A percentile compares a stretch with the other conserved stretches of the same genome.
Conservation (phyloP, 805 yeast genomes). For the Yarrowia bubula region DNA sequence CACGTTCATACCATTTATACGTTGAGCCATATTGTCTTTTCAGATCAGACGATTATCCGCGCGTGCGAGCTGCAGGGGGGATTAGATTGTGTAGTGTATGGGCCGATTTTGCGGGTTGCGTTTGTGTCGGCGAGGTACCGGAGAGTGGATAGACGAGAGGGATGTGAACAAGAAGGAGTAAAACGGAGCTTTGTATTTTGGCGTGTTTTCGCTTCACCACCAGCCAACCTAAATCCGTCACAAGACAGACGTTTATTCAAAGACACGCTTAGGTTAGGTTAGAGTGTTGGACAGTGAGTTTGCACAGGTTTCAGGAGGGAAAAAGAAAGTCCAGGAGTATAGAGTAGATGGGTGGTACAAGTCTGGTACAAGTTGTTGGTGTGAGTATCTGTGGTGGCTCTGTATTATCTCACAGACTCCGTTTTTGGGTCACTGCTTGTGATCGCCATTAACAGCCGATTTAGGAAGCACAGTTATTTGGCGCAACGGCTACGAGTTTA, state of each 20-base stretch:
- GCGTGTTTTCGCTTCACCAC: neutral
- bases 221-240: conserved; percentile 14
- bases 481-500: too few species aligned
- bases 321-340: neutral
- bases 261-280: neutral
- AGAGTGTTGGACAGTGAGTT: conserved; percentile 3
- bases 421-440: too few species aligned
- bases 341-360: too few species aligned
- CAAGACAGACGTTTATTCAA: neutral
- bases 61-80: conserved; percentile 26
- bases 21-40: neutral
- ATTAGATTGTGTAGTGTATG: conserved; percentile 16
- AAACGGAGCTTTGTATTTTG: neutral
- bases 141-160: neutral
- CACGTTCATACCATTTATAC: conserved; percentile 13
- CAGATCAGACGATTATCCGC: conserved; percentile 9
- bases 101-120: neutral
- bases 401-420: too few species aligned
- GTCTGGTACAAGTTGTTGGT: too few species aligned
- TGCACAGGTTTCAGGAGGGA: neutral
- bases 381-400: too few species aligned
- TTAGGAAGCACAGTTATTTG: too few species aligned
- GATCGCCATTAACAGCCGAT: too few species aligned
- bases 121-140: neutral
- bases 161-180: neutral